Evolutionary conservation across 2,329 filamentous ascomycete species (phyloP).

Genomic region (Coniochaeta prunicola): DNA sequence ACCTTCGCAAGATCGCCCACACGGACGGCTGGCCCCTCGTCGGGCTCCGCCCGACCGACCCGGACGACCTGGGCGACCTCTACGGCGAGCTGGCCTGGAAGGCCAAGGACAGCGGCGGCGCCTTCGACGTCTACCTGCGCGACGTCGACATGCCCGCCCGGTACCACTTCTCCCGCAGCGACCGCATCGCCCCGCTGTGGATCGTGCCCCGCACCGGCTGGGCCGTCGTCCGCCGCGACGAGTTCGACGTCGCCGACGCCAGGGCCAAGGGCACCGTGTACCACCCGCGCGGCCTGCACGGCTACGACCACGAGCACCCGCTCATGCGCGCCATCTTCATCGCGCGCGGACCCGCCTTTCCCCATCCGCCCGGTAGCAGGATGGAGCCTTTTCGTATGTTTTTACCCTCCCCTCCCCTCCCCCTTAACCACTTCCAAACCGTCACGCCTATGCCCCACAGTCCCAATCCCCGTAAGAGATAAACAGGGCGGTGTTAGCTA

Average conservation of each 20-base stretch:
- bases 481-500: no score
- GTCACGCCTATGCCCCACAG: no score
- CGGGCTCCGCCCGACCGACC: conserved; percentile 73
- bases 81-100: conserved; percentile 55
- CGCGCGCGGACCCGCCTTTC: conserved; percentile 85
- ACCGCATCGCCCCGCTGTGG: conserved; percentile 91
- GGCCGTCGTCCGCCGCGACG: conserved; percentile 76
- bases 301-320: conserved; percentile 91
- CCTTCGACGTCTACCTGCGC: conserved; percentile 80
- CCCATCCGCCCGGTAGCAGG: conserved; percentile 72
- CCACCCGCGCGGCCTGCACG: conserved; percentile 77
- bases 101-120: conserved; percentile 54
- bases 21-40: conserved; percentile 92
- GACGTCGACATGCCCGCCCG: conserved; percentile 84
- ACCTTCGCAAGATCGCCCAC: conserved; percentile 69
- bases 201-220: conserved; percentile 87
- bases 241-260: conserved; percentile 68
- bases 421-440: no score
- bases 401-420: neutral
- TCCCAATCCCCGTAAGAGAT: no score
- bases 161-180: conserved; percentile 85
- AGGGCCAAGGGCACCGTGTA: conserved; percentile 61
- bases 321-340: conserved; percentile 96
- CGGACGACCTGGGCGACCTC: conserved; percentile 56
- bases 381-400: conserved; percentile 78